phyloP scores from a whole-genome alignment of 1,139 yeast genomes.

The Blastobotrys persicus region DNA sequence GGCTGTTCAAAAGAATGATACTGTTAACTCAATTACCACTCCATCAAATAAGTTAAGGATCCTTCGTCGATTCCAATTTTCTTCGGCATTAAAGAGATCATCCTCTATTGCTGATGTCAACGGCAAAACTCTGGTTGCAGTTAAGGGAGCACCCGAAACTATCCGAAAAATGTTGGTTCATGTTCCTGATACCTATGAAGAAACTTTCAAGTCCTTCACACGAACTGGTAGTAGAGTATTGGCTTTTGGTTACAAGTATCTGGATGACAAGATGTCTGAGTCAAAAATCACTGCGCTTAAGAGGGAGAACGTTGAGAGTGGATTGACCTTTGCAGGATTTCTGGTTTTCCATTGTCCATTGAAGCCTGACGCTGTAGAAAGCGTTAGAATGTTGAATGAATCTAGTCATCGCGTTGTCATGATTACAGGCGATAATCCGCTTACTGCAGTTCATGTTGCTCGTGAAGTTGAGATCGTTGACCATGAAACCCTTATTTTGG shows the following conservation, averaged over 20 bases:
- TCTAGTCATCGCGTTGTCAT: conserved; percentile 89
- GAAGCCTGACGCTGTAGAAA: conserved; percentile 87
- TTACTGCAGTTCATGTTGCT: conserved; percentile 98
- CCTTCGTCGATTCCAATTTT: conserved; percentile 92
- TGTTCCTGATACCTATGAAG: conserved; percentile 81
- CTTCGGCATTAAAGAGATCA: conserved; percentile 93
- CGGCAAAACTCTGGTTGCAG: conserved; percentile 68
- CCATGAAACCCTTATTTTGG: conserved; percentile 79
- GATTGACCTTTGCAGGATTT: conserved; percentile 82
- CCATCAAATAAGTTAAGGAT: conserved; percentile 48
- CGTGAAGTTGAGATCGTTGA: conserved; percentile 86
- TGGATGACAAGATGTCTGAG: conserved; percentile 53
- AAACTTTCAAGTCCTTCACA: conserved; percentile 83
- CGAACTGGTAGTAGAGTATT: conserved; percentile 95
- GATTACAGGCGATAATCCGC: conserved; percentile 99
- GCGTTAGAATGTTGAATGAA: conserved; percentile 88
- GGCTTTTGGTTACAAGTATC: conserved; percentile 81
- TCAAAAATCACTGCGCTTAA: conserved; percentile 54
- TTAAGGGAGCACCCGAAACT: conserved; percentile 99
- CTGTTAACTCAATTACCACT: conserved; percentile 24
- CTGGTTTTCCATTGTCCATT: conserved; percentile 96
- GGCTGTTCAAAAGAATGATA: conserved; percentile 74
- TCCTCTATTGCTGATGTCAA: conserved; percentile 75
- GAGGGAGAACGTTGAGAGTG: conserved; percentile 75
- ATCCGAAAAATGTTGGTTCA: conserved; percentile 69